Base-by-base conservation (phyloP, 2,329 filamentous ascomycete genomes). In the Ascochyta fabae region DNA sequence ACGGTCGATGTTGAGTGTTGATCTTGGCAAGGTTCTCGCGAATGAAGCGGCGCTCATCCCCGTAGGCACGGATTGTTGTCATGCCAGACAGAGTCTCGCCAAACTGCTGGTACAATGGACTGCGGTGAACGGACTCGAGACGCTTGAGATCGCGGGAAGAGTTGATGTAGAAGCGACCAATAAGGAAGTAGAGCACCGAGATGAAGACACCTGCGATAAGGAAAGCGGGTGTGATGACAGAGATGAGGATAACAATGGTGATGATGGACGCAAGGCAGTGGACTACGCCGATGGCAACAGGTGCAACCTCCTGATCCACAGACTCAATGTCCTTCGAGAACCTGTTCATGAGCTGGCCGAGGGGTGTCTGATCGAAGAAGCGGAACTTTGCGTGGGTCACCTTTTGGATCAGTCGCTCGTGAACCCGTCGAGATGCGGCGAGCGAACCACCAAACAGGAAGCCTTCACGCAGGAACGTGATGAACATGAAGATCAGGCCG, bases 261-360 rank as follows among this genome's bases (percentile, higher is more conserved):
- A 95, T 71, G 40, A 98, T 85, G 2, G 85, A 86, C 15, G 84
- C 85, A 46, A 88, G 71, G 68, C 86, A 88, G 70, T 89, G 86
- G 16, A 89, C 79, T 62, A 88, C 85, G 45, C 87, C 86, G 64
- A 98, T 93, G 22, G 95, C 94, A 36, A 96, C 88, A 2, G 93
- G 92, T 0, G 95, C 93, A 54, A 99, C 91, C 75, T 99, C 95
- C 73, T 99, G 95, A 65, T 99, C 95, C 19, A 99, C 84, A 10
- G 92, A 88, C 74, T 99, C 93, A 13, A 99, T 85, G 74, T 99
- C 95, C 77, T 98, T 98, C 74, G 94, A 98, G 79, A 99, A 99
- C 19, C 95, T 87, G 77, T 99, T 99, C 88, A 98, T 98, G 68
- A 99, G 83, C 76, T 97, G 94, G 12, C 95, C 95, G 0, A 98